These are phyloP conservation scores for Dryas drummondii DNA, from an alignment of 306 rosid genomes.

Conservation along the genomic window DNA sequence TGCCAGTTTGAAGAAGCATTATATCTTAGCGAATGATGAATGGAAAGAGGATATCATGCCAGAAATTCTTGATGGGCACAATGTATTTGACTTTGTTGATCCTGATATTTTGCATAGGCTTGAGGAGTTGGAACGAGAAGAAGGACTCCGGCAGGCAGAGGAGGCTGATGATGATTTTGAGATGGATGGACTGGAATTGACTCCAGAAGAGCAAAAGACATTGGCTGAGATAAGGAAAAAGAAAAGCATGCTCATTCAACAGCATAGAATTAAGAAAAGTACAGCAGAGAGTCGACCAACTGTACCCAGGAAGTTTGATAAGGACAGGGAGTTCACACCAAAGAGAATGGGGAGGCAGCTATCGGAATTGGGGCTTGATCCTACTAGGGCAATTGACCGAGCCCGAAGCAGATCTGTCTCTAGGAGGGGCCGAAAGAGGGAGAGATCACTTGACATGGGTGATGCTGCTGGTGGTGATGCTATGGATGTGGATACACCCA, in stretches of 20 bases:
- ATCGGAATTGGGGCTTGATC: conserved; percentile 70
- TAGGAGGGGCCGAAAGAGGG: conserved; percentile 66
- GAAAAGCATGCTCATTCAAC: conserved; percentile 65
- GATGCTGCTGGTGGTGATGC: conserved; percentile 45
- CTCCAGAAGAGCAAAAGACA: conserved; percentile 62
- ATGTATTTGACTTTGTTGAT: conserved; percentile 78
- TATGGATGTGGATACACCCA: conserved; percentile 61
- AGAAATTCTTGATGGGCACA: conserved; percentile 89
- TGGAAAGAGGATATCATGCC: conserved; percentile 88
- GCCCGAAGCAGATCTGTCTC: conserved; percentile 65
- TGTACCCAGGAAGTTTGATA: conserved; percentile 78
- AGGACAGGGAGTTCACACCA: conserved; percentile 57
- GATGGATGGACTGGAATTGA: conserved; percentile 59
- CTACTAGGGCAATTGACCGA: conserved; percentile 56
- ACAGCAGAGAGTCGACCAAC: conserved; percentile 78
- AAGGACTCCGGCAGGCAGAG: conserved; percentile 54
- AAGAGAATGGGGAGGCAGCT: conserved; percentile 86
- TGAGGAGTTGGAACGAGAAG: conserved; percentile 84
- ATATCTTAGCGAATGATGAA: conserved; percentile 70
- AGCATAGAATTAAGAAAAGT: conserved; percentile 84
- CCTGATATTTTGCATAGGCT: conserved; percentile 73
- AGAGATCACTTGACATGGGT: conserved; percentile 52
- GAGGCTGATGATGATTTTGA: conserved; percentile 60
- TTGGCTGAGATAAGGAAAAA: conserved; percentile 64
- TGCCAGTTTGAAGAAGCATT: conserved; percentile 70